These are phyloP conservation scores for Saccharomyces kudriavzevii DNA, from an alignment of 805 yeast genomes.

Conservation along the genomic window DNA sequence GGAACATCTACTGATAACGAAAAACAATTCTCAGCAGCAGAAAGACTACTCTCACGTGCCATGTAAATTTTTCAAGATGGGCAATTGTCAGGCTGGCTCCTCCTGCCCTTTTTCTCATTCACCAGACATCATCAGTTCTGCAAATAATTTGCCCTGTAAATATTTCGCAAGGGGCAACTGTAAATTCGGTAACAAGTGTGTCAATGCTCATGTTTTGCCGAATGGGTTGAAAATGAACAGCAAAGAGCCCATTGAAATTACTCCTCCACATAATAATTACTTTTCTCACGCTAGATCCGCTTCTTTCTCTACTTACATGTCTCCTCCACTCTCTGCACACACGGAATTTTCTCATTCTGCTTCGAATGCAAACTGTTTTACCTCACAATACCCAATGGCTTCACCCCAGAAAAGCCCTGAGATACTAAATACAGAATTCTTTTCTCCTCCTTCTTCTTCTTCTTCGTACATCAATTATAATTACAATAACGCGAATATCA, in stretches of 20 bases:
- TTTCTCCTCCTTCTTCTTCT: background rate
- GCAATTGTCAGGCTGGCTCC: slow-evolving; percentile 89
- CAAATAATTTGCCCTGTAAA: slow-evolving; percentile 55
- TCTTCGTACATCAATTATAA: background rate
- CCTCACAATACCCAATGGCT: background rate
- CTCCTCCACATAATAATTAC: background rate
- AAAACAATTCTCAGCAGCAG: slow-evolving; percentile 13
- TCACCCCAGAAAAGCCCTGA: background rate
- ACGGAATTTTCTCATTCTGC: background rate
- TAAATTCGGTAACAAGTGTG: slow-evolving; percentile 90
- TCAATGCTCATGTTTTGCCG: slow-evolving; percentile 82
- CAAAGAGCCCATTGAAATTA: background rate
- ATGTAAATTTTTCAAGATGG: slow-evolving; percentile 86
- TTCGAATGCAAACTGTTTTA: background rate
- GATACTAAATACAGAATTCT: background rate
- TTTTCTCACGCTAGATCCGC: background rate
- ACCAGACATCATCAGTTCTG: slow-evolving; percentile 39
- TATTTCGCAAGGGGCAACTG: slow-evolving; percentile 95
- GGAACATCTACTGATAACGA: slow-evolving; percentile 24
- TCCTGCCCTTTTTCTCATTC: slow-evolving; percentile 89
- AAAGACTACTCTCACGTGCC: slow-evolving; percentile 70
- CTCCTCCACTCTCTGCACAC: background rate
- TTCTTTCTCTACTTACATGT: background rate
- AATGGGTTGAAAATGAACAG: slow-evolving; percentile 65
- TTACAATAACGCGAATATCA: background rate